Evolutionary conservation across 352 stramenopile species (phyloP), one percentile per base, ranked within the genome.

Genomic region (Aphanomyces stellatus): DNA sequence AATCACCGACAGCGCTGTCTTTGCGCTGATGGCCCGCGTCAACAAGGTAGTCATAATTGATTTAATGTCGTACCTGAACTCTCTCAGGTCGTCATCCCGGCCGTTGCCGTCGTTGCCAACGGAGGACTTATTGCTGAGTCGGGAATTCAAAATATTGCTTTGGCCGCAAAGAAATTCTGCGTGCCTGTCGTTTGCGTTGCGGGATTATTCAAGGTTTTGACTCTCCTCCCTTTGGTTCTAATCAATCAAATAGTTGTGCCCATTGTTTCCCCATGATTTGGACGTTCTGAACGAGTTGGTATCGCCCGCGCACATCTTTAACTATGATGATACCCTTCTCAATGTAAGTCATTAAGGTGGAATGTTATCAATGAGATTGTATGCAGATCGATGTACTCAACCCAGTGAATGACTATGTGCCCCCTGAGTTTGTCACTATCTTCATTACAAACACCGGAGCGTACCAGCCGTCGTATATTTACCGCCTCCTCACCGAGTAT

Each of bases 391-490:
- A 99, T 68, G 96, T 98, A 55, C 75, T 99, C 40, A 99, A 98
- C 72, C 97, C 96, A 4, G 87, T 96, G 30, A 98, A 98, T 78
- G 97, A 99, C 75, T 99, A 99, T 74, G 95, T 99, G 37, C 92
- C 95, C 43, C 96, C 97, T 17, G 90, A 99, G 72, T 91, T 97
- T 34, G 95, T 99, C 55, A 96, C 93, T 70, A 76, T 99, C 37
- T 99, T 98, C 74, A 96, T 99, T 51, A 99, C 97, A 40, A 99
- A 99, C 76, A 98, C 96, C 4, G 97, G 96, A 41, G 93, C 91
- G n/a, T 96, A 99, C 71, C 96, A 98, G 76, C 96, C 97, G 25
- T 98, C 91, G 46, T 99, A 99, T 76, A 98, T 99, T 64, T 99
- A 99, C 76, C 86, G 97, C 51, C 76, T 99, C 67, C 79, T 99